Percentiles rank a stretch among this genome's conserved stretches.
phyloP scores from a whole-genome alignment of 306 rosid species.

The Citrullus amarus region DNA sequence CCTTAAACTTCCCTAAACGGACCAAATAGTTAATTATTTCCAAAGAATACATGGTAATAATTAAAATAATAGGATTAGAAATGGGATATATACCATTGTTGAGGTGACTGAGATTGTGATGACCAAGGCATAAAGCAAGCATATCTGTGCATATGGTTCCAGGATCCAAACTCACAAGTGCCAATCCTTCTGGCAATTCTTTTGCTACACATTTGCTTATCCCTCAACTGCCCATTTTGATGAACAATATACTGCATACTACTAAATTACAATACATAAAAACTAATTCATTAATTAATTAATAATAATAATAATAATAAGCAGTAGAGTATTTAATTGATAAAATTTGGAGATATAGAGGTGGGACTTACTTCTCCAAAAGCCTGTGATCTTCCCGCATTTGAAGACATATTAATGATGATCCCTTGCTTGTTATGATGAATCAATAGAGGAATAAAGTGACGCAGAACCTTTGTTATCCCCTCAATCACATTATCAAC shows the following conservation, averaged over 20 bases:
- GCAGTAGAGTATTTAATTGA: no score
- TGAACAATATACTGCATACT: background rate
- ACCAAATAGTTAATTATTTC: no score
- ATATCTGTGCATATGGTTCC: background rate
- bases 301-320: no score
- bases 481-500: conserved; percentile 69
- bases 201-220: background rate
- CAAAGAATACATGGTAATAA: no score
- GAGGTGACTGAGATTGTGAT: no score
- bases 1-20: no score
- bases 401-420: conserved; percentile 79
- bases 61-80: no score
- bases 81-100: no score
- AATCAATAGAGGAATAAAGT: conserved; percentile 63
- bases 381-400: conserved; percentile 52
- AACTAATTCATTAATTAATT: no score
- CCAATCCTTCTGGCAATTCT: background rate
- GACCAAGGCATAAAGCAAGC: no score
- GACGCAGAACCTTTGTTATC: conserved; percentile 52
- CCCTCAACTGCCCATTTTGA: background rate
- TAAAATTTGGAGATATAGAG: no score
- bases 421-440: conserved; percentile 22
- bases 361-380: background rate
- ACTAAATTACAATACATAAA: background rate
- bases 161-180: background rate